These are phyloP conservation scores for Ampelocalamus luodianensis DNA, from an alignment of 176 grass and related monocot species.

Conservation along the genomic window DNA sequence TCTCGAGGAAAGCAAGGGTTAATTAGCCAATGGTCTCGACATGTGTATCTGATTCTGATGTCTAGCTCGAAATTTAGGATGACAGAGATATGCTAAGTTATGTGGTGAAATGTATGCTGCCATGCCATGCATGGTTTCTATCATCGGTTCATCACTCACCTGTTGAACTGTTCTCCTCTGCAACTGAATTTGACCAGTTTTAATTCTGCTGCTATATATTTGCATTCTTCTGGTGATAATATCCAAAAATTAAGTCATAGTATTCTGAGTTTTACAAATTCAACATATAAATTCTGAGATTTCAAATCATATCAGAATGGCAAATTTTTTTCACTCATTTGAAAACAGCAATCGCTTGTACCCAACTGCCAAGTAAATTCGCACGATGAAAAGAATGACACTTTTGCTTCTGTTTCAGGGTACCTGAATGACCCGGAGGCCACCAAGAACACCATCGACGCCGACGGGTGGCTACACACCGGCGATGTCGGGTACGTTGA, in stretches of 20 bases:
- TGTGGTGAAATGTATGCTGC: not conserved
- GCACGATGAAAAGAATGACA: not conserved
- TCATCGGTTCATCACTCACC: too few relatives aligned
- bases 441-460: slow-evolving; percentile 64
- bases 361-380: not conserved
- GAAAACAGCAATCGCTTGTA: not conserved
- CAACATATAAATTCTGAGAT: too few relatives aligned
- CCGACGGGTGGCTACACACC: slow-evolving; percentile 62
- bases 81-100: not conserved
- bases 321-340: not conserved
- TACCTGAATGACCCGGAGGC: slow-evolving; percentile 76
- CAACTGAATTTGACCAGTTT: not conserved
- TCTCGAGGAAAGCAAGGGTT: too few relatives aligned
- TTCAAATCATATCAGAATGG: not conserved
- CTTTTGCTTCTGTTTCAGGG: slow-evolving; percentile 37
- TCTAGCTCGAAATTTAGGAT: not conserved
- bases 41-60: not conserved
- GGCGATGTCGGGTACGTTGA: slow-evolving; percentile 48
- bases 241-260: too few relatives aligned
- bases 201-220: not conserved
- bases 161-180: too few relatives aligned
- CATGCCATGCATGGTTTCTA: not conserved
- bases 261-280: too few relatives aligned
- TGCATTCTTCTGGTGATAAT: not conserved
- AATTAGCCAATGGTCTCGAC: not conserved